Conservation (phyloP, 495 filamentous ascomycete genomes). For the Penicillium chermesinum region DNA sequence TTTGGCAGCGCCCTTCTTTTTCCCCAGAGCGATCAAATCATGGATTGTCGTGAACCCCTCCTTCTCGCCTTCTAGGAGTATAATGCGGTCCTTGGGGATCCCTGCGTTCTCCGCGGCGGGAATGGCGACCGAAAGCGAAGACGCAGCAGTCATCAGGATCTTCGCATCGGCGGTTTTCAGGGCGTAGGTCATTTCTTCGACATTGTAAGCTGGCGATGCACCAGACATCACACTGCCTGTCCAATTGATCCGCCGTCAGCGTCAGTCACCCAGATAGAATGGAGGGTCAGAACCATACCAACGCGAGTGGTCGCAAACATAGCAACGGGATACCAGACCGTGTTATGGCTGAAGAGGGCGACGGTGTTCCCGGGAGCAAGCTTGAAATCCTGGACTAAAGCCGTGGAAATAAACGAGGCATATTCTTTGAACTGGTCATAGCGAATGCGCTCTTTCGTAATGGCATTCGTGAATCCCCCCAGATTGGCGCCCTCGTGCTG, state of each 20-base stretch:
- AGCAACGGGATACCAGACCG: constrained; percentile 57
- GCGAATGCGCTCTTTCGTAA: constrained; percentile 51
- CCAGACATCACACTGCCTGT: constrained; percentile 49
- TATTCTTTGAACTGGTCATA: constrained; percentile 46
- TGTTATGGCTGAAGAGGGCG: constrained; percentile 52
- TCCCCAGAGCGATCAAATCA: constrained; percentile 44
- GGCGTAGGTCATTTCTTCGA: constrained; percentile 60
- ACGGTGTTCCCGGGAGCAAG: constrained; percentile 46
- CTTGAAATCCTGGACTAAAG: constrained; percentile 47
- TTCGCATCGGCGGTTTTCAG: constrained; percentile 48
- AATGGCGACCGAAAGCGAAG: constrained; percentile 44
- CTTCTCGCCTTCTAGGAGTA: constrained; percentile 50
- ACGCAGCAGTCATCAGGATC: constrained; percentile 51
- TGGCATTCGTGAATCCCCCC: constrained; percentile 50
- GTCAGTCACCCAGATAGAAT: too few relatives aligned
- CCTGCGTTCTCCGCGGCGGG: constrained; percentile 49
- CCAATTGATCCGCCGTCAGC: not conserved
- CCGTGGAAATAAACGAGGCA: constrained; percentile 52
- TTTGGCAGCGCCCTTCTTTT: constrained; percentile 19
- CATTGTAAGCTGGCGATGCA: constrained; percentile 54
- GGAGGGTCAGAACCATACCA: constrained; percentile 17
- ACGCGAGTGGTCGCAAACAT: constrained; percentile 50
- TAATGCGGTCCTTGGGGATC: constrained; percentile 43
- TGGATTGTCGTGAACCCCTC: constrained; percentile 46
- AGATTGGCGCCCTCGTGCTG: constrained; percentile 25